Conservation (phyloP, 192 early-diverging fungal genomes). For the Mortierella alpina region DNA sequence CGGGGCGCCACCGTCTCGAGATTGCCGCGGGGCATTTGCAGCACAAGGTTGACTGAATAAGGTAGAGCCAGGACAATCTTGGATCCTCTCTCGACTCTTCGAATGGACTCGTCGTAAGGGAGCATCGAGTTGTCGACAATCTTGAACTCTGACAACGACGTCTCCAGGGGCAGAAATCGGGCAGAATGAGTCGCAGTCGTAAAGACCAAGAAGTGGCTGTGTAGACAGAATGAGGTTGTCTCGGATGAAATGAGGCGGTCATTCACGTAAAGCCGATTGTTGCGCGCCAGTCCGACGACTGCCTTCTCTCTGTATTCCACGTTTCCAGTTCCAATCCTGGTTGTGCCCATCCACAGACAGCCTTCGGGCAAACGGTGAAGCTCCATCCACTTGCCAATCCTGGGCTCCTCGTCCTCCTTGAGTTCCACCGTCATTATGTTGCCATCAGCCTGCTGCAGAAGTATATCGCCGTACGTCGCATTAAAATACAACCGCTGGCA, state of each 20-base stretch:
- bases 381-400: slow-evolving; percentile 31
- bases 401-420: slow-evolving; percentile 24
- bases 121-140: slow-evolving; percentile 57
- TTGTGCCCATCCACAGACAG: slow-evolving; percentile 54
- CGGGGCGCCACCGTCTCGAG: slow-evolving; percentile 94
- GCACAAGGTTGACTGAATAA: slow-evolving; percentile 70
- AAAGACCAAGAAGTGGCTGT: slow-evolving; percentile 83
- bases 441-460: slow-evolving; percentile 41
- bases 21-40: slow-evolving; percentile 99
- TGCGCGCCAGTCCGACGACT: slow-evolving; percentile 78
- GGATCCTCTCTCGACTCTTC: slow-evolving; percentile 93
- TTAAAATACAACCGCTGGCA: slow-evolving; percentile 55
- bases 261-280: slow-evolving; percentile 89
- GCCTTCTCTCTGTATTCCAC: slow-evolving; percentile 54
- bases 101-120: slow-evolving; percentile 71
- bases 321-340: slow-evolving; percentile 44
- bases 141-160: slow-evolving; percentile 49
- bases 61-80: slow-evolving; percentile 85
- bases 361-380: slow-evolving; percentile 43
- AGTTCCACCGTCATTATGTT: slow-evolving; percentile 23
- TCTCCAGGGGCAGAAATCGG: slow-evolving; percentile 72
- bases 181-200: slow-evolving; percentile 86
- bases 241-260: slow-evolving; percentile 75
- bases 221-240: slow-evolving; percentile 89
- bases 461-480: slow-evolving; percentile 42